Evolutionary conservation across 2,329 filamentous ascomycete species (phyloP).

Genomic region (Colletotrichum sp.): DNA sequence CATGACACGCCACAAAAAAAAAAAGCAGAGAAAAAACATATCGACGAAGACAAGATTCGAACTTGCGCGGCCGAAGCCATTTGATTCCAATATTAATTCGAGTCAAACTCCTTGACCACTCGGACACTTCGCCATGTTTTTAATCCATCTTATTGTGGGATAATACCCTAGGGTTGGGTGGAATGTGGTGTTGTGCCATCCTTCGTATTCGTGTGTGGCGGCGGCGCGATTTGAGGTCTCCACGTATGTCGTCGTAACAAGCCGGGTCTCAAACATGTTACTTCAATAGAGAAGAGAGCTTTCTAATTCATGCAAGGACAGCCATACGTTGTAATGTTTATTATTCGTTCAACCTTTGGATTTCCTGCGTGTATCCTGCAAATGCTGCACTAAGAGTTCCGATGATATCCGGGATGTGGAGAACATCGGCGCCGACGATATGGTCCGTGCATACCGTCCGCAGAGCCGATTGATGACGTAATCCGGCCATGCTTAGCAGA

Average conservation of each 20-base stretch:
- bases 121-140: neutral
- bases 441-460: neutral
- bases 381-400: neutral
- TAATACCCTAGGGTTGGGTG: neutral
- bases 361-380: neutral
- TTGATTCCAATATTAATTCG: neutral
- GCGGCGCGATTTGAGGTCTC: too few species aligned
- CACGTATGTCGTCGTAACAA: neutral
- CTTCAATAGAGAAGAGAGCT: neutral
- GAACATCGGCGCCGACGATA: neutral
- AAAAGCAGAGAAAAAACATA: rapidly evolving
- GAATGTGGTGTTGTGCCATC: neutral
- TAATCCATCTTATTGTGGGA: neutral
- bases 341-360: neutral
- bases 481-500: rapidly evolving
- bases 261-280: neutral
- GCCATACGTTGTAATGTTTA: neutral
- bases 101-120: conserved; percentile 13
- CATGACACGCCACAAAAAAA: neutral
- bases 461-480: neutral
- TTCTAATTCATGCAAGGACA: rapidly evolving
- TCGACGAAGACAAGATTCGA: conserved; percentile 17
- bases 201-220: neutral
- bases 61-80: conserved; percentile 19
- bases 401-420: neutral